These are phyloP conservation scores for Copromyces sp. DNA, from an alignment of 495 filamentous ascomycete species.

Conservation along the genomic window DNA sequence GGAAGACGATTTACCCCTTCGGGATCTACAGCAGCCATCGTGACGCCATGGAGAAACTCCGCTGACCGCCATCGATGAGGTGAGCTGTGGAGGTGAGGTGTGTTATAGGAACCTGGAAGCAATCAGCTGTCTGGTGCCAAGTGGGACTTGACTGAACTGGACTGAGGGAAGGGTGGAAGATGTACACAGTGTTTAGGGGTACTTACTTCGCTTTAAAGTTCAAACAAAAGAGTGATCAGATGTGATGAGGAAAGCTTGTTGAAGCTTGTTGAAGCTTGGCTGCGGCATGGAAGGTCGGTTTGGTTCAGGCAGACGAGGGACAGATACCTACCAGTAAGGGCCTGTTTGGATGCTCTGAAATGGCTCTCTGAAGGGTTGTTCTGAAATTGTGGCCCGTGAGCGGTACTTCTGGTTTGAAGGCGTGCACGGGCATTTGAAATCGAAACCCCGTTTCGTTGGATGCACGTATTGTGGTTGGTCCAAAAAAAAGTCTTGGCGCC, in stretches of 20 bases:
- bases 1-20: not conserved
- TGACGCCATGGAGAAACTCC: not conserved
- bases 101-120: not conserved
- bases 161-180: not conserved
- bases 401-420: too few relatives aligned
- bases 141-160: not conserved
- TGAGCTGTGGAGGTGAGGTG: not conserved
- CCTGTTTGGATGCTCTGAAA: too few relatives aligned
- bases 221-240: not conserved
- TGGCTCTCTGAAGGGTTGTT: too few relatives aligned
- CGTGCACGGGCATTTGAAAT: too few relatives aligned
- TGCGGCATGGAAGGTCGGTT: not conserved
- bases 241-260: not conserved
- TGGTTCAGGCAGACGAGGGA: too few relatives aligned
- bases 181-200: not conserved
- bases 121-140: not conserved
- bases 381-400: too few relatives aligned
- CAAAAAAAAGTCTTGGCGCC: too few relatives aligned
- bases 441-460: too few relatives aligned
- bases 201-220: not conserved
- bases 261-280: not conserved
- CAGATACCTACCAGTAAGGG: too few relatives aligned
- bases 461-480: too few relatives aligned
- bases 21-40: not conserved
- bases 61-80: not conserved